A percentile compares a stretch with the other conserved stretches of the same genome.
These are phyloP conservation scores for Fusarium piperis DNA, from an alignment of 2,329 filamentous ascomycete genomes.

Conservation along the genomic window DNA sequence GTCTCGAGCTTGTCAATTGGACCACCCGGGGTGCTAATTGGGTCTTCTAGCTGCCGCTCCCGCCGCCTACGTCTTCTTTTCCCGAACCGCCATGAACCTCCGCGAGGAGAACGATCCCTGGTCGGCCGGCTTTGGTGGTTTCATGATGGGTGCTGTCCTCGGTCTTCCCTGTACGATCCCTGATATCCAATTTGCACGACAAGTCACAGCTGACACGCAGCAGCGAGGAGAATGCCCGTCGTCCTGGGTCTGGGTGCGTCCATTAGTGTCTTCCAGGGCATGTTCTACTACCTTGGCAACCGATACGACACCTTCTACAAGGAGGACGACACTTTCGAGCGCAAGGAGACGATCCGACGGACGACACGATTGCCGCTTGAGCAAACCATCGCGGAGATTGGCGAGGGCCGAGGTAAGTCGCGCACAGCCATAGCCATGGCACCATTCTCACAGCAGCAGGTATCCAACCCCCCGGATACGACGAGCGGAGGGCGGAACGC, in stretches of 20 bases:
- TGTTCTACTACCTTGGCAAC: constrained; percentile 75
- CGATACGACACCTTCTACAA: constrained; percentile 62
- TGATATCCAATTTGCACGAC: not conserved
- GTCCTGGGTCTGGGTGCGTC: constrained; percentile 73
- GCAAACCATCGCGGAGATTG: constrained; percentile 83
- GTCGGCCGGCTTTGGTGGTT: constrained; percentile 80
- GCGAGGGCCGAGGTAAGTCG: constrained; percentile 83
- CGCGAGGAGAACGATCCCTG: constrained; percentile 83
- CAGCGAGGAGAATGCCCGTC: constrained; percentile 68
- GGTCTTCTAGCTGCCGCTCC: constrained; percentile 65
- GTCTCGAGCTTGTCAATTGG: constrained; percentile 27
- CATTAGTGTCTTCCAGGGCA: constrained; percentile 66
- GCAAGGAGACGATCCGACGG: constrained; percentile 78
- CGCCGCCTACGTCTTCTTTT: constrained; percentile 81
- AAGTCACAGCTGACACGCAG: constrained; percentile 28
- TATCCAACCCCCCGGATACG: constrained; percentile 82
- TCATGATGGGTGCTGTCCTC: constrained; percentile 76
- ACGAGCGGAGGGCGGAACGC: constrained; percentile 82
- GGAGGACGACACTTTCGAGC: constrained; percentile 75
- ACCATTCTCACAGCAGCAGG: constrained; percentile 59
- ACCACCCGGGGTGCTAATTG: constrained; percentile 27
- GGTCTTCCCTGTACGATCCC: constrained; percentile 75
- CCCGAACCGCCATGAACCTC: constrained; percentile 81
- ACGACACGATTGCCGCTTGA: constrained; percentile 78
- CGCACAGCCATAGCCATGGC: not conserved